Percentiles rank a stretch among this genome's conserved stretches.
phyloP scores from a whole-genome alignment of 176 grass and related monocot genomes.

The Otatea glauca region DNA sequence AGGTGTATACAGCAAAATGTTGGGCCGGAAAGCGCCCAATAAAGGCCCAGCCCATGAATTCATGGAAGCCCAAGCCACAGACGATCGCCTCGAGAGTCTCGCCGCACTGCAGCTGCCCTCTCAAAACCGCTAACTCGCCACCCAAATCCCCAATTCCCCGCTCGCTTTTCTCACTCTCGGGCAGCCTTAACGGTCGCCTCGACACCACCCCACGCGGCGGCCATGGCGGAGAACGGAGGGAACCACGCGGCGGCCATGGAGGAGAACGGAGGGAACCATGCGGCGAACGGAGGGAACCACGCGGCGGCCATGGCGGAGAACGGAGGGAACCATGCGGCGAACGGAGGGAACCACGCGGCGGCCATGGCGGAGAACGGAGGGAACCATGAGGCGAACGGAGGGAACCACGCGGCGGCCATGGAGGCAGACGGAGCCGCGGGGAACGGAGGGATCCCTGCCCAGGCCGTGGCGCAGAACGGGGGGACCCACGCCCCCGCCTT shows the following conservation, averaged over 20 bases:
- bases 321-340: background rate
- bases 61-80: no score
- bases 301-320: background rate
- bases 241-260: background rate
- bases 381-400: no score
- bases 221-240: background rate
- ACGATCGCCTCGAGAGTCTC: no score
- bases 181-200: background rate
- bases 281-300: background rate
- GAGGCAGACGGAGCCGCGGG: background rate
- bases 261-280: background rate
- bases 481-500: background rate
- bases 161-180: background rate
- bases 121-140: no score
- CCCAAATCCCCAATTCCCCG: no score
- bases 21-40: no score
- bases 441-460: background rate
- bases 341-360: background rate
- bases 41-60: no score
- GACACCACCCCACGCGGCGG: background rate
- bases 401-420: background rate
- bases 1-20: no score
- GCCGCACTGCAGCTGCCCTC: no score
- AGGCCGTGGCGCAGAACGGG: background rate
- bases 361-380: no score